Evolutionary conservation across 164 flowering plant genomes (phyloP).

Genomic region (Magnolia kwangsiensis): DNA sequence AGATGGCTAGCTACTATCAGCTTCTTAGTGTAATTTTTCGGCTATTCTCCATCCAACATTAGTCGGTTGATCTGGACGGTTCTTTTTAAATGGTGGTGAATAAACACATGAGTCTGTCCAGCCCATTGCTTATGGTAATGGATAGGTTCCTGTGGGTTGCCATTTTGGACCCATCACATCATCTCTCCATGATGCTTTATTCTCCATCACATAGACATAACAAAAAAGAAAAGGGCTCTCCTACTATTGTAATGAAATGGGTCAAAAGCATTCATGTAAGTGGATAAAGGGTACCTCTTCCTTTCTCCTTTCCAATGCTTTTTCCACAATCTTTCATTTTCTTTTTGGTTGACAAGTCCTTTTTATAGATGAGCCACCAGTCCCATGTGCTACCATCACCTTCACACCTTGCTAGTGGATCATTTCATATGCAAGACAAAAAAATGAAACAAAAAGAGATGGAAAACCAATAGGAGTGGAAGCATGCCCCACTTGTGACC

Average conservation of each 20-base stretch:
- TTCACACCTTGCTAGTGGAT: conserved; percentile 33
- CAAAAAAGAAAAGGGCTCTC: not conserved
- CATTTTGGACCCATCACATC: not conserved
- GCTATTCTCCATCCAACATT: not conserved
- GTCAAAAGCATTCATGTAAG: conserved; percentile 12
- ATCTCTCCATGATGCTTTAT: conserved; percentile 4
- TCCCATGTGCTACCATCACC: conserved; percentile 54
- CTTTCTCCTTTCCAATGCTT: conserved; percentile 17
- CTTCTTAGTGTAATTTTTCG: not conserved
- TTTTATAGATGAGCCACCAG: conserved; percentile 28
- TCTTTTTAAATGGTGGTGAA: not conserved
- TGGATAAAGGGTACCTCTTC: conserved; percentile 10
- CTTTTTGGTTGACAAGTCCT: conserved; percentile 31
- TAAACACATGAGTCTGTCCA: not conserved
- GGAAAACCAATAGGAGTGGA: conserved; percentile 16
- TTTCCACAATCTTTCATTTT: conserved; percentile 20
- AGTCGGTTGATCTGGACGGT: not conserved
- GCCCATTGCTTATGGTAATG: not conserved
- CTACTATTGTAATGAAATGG: conserved; percentile 3
- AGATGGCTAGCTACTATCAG: not conserved
- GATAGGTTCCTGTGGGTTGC: conserved; percentile 3
- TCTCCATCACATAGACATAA: conserved; percentile 5
- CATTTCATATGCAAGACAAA: conserved; percentile 49
- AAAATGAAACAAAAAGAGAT: conserved; percentile 20
- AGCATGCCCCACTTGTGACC: conserved; percentile 12